Evolutionary conservation across 768 basidiomycete species (phyloP), one percentile per base, ranked within the genome.

Genomic region (Chalciporus pseudorubinellus): DNA sequence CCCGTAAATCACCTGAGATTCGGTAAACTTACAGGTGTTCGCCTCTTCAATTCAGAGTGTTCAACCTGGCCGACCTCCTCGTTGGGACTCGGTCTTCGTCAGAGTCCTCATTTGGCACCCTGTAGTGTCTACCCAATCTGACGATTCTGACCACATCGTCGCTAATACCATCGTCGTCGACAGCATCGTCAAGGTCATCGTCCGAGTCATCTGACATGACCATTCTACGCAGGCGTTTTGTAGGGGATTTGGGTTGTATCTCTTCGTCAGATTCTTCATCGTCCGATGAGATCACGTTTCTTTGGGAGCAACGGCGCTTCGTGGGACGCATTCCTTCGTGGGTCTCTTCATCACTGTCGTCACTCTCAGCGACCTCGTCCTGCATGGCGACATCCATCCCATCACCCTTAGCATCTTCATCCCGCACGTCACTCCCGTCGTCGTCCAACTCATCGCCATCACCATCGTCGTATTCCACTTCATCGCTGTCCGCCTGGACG

Each of bases 51-150:
- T n/a, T n/a, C 2, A 34, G 33, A 16, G 16, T n/a, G 14, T 36
- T 36, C n/a, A n/a, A 36, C 34, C 34, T 36, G 14, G n/a, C 34
- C 4, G 34, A 36, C 34, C 10, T 31, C 29, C 29, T 31, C 12
- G 29, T 8, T 36, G 2, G 14, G 34, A 4, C 29, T 31, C 8
- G 42, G 9, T 55, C 47, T 14, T 49, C 58, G 5, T 60, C 45
- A 14, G 42, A 39, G 19, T 20, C 29, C 10, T 46, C 46, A 12
- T 5, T 3, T 29, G 0, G 14, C 24, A 61, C 41, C 21, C 55
- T 31, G 31, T 60, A 60, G 12, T 19, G 38, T 41, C 14, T 49
- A 5, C 51, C 59, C 0, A 58, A 50, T 21, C n/a, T 44, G 9
- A n/a, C 2, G 3, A 13, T 3, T 21, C n/a, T 44, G 9, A n/a